These are phyloP conservation scores for Penicillium expansum DNA, from an alignment of 2,329 filamentous ascomycete genomes.

Conservation along the genomic window DNA sequence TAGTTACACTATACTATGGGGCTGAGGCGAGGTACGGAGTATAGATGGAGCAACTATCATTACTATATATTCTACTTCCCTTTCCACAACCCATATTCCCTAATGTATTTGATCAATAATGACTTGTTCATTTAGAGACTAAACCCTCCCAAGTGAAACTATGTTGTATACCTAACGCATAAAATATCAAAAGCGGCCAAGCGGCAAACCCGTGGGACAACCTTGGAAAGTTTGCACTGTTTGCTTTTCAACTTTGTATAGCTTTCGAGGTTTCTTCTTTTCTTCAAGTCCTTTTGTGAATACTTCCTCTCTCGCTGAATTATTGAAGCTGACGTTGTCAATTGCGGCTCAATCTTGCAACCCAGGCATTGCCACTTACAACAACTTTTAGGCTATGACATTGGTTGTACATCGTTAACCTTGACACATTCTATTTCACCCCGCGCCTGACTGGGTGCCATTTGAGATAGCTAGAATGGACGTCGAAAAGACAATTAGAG, in stretches of 20 bases:
- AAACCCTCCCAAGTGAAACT: no score
- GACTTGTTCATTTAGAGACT: neutral
- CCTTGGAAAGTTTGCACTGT: slow-evolving; percentile 7
- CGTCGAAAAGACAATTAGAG: slow-evolving; percentile 21
- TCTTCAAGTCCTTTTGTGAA: neutral
- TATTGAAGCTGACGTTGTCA: neutral
- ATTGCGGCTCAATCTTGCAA: no score
- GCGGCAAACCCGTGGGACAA: neutral
- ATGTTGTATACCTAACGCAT: no score
- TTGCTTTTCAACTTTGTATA: slow-evolving; percentile 8
- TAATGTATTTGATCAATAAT: neutral
- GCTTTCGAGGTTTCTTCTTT: slow-evolving; percentile 3
- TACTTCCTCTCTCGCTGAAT: neutral
- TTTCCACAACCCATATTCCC: neutral
- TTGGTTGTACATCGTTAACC: neutral
- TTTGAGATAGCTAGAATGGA: slow-evolving; percentile 20
- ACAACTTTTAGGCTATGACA: neutral
- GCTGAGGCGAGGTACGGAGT: no score
- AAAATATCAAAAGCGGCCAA: neutral
- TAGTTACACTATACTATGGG: no score
- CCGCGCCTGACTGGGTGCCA: neutral
- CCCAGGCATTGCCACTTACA: neutral
- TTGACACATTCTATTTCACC: neutral
- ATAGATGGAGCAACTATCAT: neutral
- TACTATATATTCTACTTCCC: neutral